Base-by-base conservation (phyloP, 2,329 filamentous ascomycete species). In the Dactylonectria macrodidyma region DNA sequence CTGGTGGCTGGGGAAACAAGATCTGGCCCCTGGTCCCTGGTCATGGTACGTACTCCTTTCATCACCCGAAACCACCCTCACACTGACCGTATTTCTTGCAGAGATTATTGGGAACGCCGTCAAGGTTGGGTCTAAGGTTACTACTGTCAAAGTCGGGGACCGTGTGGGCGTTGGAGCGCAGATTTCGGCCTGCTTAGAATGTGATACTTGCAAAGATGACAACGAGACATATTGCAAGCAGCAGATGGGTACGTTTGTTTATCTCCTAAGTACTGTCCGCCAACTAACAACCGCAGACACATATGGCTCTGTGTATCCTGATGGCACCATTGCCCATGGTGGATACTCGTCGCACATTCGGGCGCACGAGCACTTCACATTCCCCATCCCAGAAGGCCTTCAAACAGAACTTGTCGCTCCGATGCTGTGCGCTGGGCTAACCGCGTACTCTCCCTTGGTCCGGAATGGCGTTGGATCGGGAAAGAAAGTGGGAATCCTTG, bases 351-450 rank as follows among this genome's bases (percentile, higher is more conserved):
- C 71, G 3, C 73, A 76, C 62, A 73, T 73, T 33, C 73, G 75
- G 36, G 64, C 66, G 22, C 75, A 72, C 59, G 75, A 73, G 62
- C 71, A 72, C 67, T 92, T 91, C 67, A 78, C 77, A 12, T 75
- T 84, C 63, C 81, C 81, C 62, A 81, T 83, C 26, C 81, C 81
- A 8, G 80, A 82, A 7, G 72, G 68, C 12, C 66, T 84, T 10
- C 64, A 72, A 24, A 75, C 75, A 3, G 79, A 78, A 34, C 71
- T 78, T 26, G 78, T 79, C 10, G 81, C 90, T 19, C 90, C 90
- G 2, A 88, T 92, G 86, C 82, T 93, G 36, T 92, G 91, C 73
- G 91, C 86, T 30, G 91, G 91, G 7, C 85, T 92, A 36, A 93
- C 91, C 0, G 83, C 89, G 3, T 93, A 85, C 74, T 82, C 84